These are phyloP conservation scores for Cutaneotrichosporon daszewskae DNA, from an alignment of 1,284 basidiomycete genomes.

Conservation along the genomic window DNA sequence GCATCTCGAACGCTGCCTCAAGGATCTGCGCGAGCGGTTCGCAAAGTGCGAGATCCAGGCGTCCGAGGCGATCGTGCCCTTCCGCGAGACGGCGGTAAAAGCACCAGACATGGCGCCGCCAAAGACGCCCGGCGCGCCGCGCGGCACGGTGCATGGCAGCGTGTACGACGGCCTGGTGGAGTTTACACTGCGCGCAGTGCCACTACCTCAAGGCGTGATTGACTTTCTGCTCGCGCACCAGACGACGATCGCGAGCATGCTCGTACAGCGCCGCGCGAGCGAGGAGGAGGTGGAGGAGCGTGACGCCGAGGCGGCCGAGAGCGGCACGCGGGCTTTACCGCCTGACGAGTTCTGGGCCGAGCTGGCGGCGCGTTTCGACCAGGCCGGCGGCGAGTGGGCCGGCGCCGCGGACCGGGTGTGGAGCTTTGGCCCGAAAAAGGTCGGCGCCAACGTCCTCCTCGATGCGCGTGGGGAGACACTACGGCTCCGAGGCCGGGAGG, in stretches of 20 bases:
- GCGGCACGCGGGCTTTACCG: conserved; percentile 54
- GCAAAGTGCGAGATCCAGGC: conserved; percentile 88
- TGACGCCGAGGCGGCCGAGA: conserved; percentile 43
- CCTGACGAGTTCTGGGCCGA: conserved; percentile 76
- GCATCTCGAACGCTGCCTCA: conserved; percentile 93
- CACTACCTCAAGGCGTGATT: conserved; percentile 64
- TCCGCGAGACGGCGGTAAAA: conserved; percentile 88
- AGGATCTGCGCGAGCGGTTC: conserved; percentile 90
- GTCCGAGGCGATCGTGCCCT: conserved; percentile 94
- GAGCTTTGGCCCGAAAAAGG: conserved; percentile 84
- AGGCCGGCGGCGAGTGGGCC: conserved; percentile 75
- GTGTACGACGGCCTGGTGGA: conserved; percentile 67
- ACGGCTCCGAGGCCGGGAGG: conserved; percentile 34
- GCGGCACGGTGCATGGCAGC: conserved; percentile 72
- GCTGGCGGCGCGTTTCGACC: conserved; percentile 61
- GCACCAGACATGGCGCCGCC: conserved; percentile 79
- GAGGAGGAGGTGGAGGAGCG: conserved; percentile 36
- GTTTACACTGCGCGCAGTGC: conserved; percentile 77
- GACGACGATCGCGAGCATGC: conserved; percentile 36
- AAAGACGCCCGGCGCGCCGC: conserved; percentile 63
- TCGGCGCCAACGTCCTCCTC: conserved; percentile 81
- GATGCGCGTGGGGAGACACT: conserved; percentile 52
- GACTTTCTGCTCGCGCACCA: conserved; percentile 72
- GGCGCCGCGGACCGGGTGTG: conserved; percentile 69
- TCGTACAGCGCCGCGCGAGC: conserved; percentile 35